Base-by-base conservation (phyloP, 345 rosid species). In the Camelina hispida region DNA sequence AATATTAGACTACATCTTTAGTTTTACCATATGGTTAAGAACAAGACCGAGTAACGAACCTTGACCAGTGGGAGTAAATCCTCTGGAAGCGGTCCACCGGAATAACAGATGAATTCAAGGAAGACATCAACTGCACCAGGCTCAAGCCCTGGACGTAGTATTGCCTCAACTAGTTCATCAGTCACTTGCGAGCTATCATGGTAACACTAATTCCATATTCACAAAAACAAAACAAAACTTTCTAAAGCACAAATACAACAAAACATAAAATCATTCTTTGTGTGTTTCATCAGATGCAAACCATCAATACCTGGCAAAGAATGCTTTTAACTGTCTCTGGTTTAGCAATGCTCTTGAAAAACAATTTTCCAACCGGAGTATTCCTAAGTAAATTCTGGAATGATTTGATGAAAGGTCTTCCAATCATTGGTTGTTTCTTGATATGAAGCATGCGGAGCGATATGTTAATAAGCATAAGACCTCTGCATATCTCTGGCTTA, bases 61-160 rank as follows among this genome's bases (percentile, higher is more conserved):
- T 88, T 88, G 69, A 88, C 93, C 62, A 50, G 87, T 23, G 91
- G 91, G 50, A 91, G 87, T 67, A 93, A 86, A 55, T 93, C 97
- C 84, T 93, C 96, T 0, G 98, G 96, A 69, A 91, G 93, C 6
- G 97, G 96, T 51, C 96, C 97, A 12, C 81, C 91, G 0, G 97
- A 94, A 81, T 94, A 94, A 84, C 98, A 91, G 10, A 94, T 89
- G 81, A 94, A 94, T 70, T 84, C 95, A 0, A 94, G 97, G 61
- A 94, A 91, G 25, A 93, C 90, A 81, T 91, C 95, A 10, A 77
- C 88, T 18, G 97, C 97, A 25, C 96, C 97, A 3, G 97, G 91
- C 85, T 91, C 85, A 3, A 94, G 95, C 69, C 97, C 97, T n/a
- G 96, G 98, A 59, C 80, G 88, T 57, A 91, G 85, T 72, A 94